A percentile compares a stretch with the other conserved stretches of the same genome.
phyloP scores from a whole-genome alignment of 768 basidiomycete genomes.

The Mycena latifolia region DNA sequence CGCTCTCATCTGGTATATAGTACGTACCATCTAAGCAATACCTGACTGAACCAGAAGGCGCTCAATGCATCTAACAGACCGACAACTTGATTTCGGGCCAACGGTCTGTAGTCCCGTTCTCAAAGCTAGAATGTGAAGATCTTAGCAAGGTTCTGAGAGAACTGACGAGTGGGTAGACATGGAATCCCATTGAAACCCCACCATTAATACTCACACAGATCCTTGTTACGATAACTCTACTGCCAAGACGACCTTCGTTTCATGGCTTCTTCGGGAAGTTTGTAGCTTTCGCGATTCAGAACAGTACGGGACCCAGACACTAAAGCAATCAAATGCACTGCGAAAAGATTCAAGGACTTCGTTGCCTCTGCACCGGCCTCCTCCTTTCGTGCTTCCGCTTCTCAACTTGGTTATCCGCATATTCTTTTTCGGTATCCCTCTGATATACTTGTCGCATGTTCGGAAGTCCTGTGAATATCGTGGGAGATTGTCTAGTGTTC shows the following conservation, averaged over 20 bases:
- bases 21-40: constrained; percentile 31
- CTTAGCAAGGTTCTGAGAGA: constrained; percentile 54
- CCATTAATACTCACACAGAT: constrained; percentile 37
- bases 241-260: constrained; percentile 59
- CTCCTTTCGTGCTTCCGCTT: constrained; percentile 42
- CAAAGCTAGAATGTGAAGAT: constrained; percentile 66
- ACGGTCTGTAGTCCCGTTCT: constrained; percentile 63
- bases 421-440: constrained; percentile 66
- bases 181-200: not conserved
- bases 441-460: constrained; percentile 63
- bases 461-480: constrained; percentile 62
- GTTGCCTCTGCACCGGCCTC: constrained; percentile 32
- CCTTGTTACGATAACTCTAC: constrained; percentile 49
- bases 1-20: constrained; percentile 64
- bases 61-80: constrained; percentile 41
- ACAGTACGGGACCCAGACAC: constrained; percentile 57
- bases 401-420: constrained; percentile 54
- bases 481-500: constrained; percentile 61
- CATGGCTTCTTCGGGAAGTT: constrained; percentile 65
- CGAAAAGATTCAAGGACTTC: constrained; percentile 36
- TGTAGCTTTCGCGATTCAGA: constrained; percentile 53
- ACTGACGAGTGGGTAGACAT: constrained; percentile 44
- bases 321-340: constrained; percentile 43
- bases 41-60: not conserved
- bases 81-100: constrained; percentile 63